Conservation (phyloP, 73 alveolate species). For the Symbiodinium natans region DNA sequence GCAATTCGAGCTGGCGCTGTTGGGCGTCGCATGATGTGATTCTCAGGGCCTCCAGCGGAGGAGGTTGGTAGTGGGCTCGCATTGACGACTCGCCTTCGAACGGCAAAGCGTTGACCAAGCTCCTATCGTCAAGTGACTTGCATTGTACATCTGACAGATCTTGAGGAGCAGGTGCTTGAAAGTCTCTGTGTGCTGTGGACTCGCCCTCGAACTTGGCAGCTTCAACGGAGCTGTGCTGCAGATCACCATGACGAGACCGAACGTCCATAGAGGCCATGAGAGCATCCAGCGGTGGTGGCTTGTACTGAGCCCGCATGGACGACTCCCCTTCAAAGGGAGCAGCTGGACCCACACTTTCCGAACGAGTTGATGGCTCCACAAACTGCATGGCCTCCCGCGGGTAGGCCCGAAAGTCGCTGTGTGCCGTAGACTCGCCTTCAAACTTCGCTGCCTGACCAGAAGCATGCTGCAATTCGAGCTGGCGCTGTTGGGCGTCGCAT, state of each 20-base stretch:
- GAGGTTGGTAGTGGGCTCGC: neutral
- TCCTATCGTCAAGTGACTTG: neutral
- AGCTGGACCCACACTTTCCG: neutral
- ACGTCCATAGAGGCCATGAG: neutral
- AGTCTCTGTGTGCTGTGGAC: neutral
- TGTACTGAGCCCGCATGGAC: slow-evolving; percentile 26
- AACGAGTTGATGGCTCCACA: neutral
- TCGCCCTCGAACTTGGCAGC: neutral
- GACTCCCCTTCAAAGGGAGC: slow-evolving; percentile 16
- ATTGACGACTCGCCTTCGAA: slow-evolving; percentile 13
- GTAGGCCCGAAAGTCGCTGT: neutral
- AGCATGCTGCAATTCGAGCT: neutral
- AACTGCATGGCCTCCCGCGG: neutral
- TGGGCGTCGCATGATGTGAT: neutral
- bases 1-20: no score
- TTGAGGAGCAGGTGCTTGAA: neutral
- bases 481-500: neutral
- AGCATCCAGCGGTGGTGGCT: neutral
- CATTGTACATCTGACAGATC: neutral
- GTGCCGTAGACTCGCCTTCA: slow-evolving; percentile 5
- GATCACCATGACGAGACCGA: neutral
- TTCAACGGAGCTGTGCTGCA: no score
- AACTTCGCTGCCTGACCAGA: neutral
- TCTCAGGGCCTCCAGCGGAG: neutral
- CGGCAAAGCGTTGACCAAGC: neutral